Evolutionary conservation across 2,329 filamentous ascomycete genomes (phyloP).

Genomic region (Pseudohalonectria lignicola): DNA sequence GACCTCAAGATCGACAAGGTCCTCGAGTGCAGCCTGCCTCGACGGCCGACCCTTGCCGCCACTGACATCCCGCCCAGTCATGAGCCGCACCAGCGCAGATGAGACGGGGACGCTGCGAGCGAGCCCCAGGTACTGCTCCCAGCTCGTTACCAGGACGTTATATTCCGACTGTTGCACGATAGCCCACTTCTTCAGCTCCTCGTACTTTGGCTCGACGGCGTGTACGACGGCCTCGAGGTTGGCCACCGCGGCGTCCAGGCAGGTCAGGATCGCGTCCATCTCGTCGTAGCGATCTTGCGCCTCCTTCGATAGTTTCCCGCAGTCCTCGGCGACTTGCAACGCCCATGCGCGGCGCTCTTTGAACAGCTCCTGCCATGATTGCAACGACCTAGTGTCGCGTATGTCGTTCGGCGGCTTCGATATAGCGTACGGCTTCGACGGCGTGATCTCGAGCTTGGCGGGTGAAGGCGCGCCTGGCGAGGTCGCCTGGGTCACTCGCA

Average conservation of each 20-base stretch:
- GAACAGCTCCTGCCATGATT: conserved; percentile 84
- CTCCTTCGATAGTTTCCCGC: conserved; percentile 50
- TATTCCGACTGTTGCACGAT: conserved; percentile 58
- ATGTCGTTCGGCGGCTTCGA: conserved; percentile 73
- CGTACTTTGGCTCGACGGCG: conserved; percentile 59
- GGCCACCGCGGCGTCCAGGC: conserved; percentile 72
- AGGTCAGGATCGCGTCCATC: conserved; percentile 66
- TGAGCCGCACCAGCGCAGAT: conserved; percentile 53
- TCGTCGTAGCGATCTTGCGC: conserved; percentile 59
- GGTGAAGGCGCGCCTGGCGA: conserved; percentile 31
- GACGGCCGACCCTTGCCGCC: conserved; percentile 28
- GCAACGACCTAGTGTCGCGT: conserved; percentile 65
- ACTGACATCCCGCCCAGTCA: conserved; percentile 36
- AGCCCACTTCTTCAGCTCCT: conserved; percentile 61
- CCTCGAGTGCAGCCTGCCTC: conserved; percentile 51
- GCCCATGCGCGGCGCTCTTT: conserved; percentile 75
- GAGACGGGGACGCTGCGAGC: conserved; percentile 55
- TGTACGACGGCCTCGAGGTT: conserved; percentile 72
- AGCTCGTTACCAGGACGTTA: conserved; percentile 47
- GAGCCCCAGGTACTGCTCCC: conserved; percentile 58
- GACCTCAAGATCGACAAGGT: conserved; percentile 65
- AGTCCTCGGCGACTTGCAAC: conserved; percentile 56
- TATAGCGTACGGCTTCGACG: conserved; percentile 43
- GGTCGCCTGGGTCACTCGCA: conserved; percentile 55
- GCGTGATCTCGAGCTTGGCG: conserved; percentile 32